Percentiles rank a stretch among this genome's conserved stretches.
phyloP scores from a whole-genome alignment of 768 basidiomycete genomes.

The Lyophyllum semitale region DNA sequence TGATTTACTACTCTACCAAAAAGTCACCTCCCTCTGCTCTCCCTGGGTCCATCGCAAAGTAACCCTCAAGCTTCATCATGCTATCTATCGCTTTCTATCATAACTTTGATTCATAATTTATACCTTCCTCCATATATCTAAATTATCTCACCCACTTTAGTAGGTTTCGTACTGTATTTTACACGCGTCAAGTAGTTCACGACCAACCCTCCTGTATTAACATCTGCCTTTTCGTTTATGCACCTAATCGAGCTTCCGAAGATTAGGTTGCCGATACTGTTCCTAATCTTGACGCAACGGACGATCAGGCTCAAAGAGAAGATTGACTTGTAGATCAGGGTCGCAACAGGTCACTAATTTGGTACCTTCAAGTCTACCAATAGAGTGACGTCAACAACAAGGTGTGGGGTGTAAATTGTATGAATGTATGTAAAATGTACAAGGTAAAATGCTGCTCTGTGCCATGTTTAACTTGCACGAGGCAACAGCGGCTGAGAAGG shows the following conservation, averaged over 20 bases:
- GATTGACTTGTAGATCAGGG: conserved; percentile 26
- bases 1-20: conserved; percentile 16
- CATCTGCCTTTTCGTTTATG: neutral
- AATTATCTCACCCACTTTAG: neutral
- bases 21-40: neutral
- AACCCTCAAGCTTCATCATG: neutral
- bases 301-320: conserved; percentile 17
- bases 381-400: conserved; percentile 19
- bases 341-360: conserved; percentile 4
- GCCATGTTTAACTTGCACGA: neutral
- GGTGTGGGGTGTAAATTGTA: neutral
- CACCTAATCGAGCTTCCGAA: conserved; percentile 5
- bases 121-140: neutral
- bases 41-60: neutral
- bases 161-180: conserved; percentile 9
- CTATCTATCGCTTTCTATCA: neutral
- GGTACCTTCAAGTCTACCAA: conserved; percentile 6
- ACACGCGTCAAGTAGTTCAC: neutral
- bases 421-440: neutral
- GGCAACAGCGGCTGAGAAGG: conserved; percentile 1
- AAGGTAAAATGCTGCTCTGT: neutral
- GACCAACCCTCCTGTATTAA: conserved; percentile 9
- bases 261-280: conserved; percentile 17
- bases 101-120: neutral
- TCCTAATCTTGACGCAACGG: conserved; percentile 17